These are phyloP conservation scores for Kernera saxatilis DNA, from an alignment of 345 rosid species.

Conservation along the genomic window DNA sequence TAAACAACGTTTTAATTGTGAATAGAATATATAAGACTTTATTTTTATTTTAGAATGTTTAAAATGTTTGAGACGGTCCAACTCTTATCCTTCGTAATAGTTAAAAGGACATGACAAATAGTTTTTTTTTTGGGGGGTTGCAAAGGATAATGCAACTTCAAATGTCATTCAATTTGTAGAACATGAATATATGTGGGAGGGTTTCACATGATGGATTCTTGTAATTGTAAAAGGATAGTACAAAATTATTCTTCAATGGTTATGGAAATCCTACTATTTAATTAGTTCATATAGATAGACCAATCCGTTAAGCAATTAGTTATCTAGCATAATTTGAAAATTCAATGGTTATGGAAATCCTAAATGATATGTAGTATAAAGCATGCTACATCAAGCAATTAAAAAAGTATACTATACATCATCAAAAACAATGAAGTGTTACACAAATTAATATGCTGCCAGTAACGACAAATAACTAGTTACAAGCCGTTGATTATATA, in stretches of 20 bases:
- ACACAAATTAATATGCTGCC: not conserved
- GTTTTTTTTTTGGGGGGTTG: not conserved
- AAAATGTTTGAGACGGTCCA: not conserved
- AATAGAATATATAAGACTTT: not conserved
- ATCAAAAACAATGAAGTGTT: not conserved
- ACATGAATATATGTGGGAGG: not conserved
- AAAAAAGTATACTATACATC: too few species aligned
- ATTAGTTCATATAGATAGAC: not conserved
- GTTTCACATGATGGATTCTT: not conserved
- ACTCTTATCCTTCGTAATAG: not conserved
- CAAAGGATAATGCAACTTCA: not conserved
- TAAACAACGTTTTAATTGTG: not conserved
- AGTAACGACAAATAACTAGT: not conserved
- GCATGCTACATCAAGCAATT: too few species aligned
- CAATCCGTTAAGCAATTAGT: too few species aligned
- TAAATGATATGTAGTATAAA: too few species aligned
- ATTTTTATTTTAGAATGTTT: not conserved
- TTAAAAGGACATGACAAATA: not conserved
- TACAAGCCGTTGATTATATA: not conserved
- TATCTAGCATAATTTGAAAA: too few species aligned
- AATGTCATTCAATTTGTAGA: not conserved
- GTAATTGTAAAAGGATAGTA: not conserved
- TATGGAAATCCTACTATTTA: not conserved
- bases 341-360: too few species aligned
- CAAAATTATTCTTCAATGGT: not conserved